Percentiles rank a stretch among this genome's conserved stretches.
These are phyloP conservation scores for Anthracocystis walkeri DNA, from an alignment of 1,284 basidiomycete genomes.

Conservation along the genomic window DNA sequence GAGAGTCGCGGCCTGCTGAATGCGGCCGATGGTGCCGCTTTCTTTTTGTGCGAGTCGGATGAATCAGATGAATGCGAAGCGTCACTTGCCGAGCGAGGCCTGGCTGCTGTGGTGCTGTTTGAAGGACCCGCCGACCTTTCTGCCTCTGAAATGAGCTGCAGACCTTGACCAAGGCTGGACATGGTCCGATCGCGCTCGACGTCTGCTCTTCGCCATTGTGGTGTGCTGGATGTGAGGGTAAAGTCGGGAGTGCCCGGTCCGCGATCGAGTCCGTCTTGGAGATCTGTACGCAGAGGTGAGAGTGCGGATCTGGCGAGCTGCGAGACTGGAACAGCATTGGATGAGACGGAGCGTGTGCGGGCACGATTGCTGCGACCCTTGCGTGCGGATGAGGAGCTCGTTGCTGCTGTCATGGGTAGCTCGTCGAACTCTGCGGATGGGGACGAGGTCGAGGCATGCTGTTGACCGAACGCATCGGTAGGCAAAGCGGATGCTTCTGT, in stretches of 20 bases:
- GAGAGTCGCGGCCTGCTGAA: conserved; percentile 28
- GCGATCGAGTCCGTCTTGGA: conserved; percentile 30
- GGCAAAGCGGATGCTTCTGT: not conserved
- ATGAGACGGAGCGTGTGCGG: conserved; percentile 49
- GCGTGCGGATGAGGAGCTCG: conserved; percentile 32
- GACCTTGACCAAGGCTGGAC: conserved; percentile 46
- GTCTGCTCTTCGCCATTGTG: conserved; percentile 41
- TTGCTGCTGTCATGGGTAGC: conserved; percentile 15
- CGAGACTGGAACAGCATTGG: conserved; percentile 36
- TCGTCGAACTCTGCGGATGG: conserved; percentile 1
- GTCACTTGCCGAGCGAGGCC: conserved; percentile 34
- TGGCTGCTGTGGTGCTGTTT: conserved; percentile 10
- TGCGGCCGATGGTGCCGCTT: conserved; percentile 7
- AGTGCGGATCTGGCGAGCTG: conserved; percentile 28
- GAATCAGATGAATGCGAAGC: conserved; percentile 23
- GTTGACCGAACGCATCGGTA: not conserved
- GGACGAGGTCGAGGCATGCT: not conserved
- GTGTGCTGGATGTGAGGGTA: conserved; percentile 33
- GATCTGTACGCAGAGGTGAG: conserved; percentile 18
- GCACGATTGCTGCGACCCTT: conserved; percentile 30
- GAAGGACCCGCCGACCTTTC: conserved; percentile 24
- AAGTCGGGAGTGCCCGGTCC: conserved; percentile 58
- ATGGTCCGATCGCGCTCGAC: conserved; percentile 38
- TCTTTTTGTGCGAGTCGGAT: conserved; percentile 41
- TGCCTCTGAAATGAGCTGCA: conserved; percentile 43